Base-by-base conservation (phyloP, 2,329 filamentous ascomycete genomes). In the Teratosphaeria viscida region DNA sequence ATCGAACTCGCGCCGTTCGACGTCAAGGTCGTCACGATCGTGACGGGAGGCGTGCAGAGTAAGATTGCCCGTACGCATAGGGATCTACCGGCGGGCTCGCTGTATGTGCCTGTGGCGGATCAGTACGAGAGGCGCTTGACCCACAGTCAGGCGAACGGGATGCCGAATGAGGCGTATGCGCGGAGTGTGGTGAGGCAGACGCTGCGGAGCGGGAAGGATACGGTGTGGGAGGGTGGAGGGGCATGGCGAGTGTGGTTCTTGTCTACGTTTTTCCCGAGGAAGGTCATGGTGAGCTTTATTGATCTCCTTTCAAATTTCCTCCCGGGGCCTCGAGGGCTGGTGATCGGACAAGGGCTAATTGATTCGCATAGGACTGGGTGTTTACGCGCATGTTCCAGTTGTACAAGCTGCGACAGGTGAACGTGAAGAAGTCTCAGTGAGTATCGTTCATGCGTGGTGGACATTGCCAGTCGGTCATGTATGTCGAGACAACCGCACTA, bases 41-140 rank as follows among this genome's bases (percentile, higher is more conserved):
- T 85, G 6, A 85, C 84, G 1, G 84, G 84, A 10, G 83, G 83
- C 10, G 83, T 86, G 35, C 78, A 81, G 67, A 81, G 78, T 52
- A 81, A 81, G 35, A 83, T 86, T 64, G 79, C 81, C 3, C 76
- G 82, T n/a, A 76, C 73, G 5, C 69, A 81, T 14, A 75, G 81
- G 29, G 69, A 71, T 4, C 68, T 86, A 8, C 72, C 74, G 2
- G 70, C 74, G 8, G 74, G 76, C 54, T 81, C 78, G 0, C 72
- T 82, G 26, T 85, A 83, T 67, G 63, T 77, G 26, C 79, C 81
- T 0, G 73, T 85, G 35, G 73, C 77, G 52, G 72, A 71, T 5
- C 78, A 82, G 60, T 85, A 84, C 66, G 71, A 75, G 59, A 70
- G 75, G 54, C 74, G 83, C 10, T 70, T 81, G 58, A 77, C 72